phyloP scores from a whole-genome alignment of 768 basidiomycete genomes.

The Rickenella mellea region DNA sequence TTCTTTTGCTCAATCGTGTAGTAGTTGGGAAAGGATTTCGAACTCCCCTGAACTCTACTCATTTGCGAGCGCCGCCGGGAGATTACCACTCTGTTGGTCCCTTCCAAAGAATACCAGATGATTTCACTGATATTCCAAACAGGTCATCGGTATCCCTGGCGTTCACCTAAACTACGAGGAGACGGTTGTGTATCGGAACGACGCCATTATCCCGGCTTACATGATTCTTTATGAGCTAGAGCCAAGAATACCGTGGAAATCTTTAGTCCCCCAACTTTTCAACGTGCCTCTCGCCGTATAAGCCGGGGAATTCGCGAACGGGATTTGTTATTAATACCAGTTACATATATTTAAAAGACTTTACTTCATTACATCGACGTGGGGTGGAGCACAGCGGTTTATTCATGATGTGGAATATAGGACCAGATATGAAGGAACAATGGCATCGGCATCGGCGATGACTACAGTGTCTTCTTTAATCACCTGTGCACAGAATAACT shows the following conservation, averaged over 20 bases:
- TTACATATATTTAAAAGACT: background rate
- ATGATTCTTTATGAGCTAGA: slow-evolving; percentile 51
- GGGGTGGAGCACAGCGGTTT: background rate
- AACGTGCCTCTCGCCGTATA: background rate
- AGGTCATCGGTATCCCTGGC: slow-evolving; percentile 60
- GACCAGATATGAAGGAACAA: slow-evolving; percentile 48
- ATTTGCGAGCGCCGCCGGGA: slow-evolving; percentile 39
- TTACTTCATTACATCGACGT: background rate
- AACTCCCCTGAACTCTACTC: slow-evolving; percentile 37
- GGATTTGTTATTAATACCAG: no score
- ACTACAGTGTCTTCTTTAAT: slow-evolving; percentile 42
- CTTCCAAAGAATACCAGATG: background rate
- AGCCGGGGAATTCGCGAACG: no score
- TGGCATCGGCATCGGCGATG: slow-evolving; percentile 42
- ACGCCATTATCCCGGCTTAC: slow-evolving; percentile 65
- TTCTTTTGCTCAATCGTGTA: slow-evolving; percentile 50
- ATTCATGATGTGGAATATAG: slow-evolving; percentile 37
- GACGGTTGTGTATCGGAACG: slow-evolving; percentile 58
- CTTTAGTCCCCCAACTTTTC: background rate
- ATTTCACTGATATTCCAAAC: slow-evolving; percentile 1
- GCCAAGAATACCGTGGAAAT: background rate
- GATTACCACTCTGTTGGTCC: slow-evolving; percentile 51
- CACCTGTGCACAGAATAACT: slow-evolving; percentile 28
- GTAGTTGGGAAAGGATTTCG: slow-evolving; percentile 51
- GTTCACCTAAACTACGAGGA: slow-evolving; percentile 63